Percentiles rank a stretch among this genome's conserved stretches.
phyloP scores from a whole-genome alignment of 139 green algal species.

The Diplosphaera chodatii region DNA sequence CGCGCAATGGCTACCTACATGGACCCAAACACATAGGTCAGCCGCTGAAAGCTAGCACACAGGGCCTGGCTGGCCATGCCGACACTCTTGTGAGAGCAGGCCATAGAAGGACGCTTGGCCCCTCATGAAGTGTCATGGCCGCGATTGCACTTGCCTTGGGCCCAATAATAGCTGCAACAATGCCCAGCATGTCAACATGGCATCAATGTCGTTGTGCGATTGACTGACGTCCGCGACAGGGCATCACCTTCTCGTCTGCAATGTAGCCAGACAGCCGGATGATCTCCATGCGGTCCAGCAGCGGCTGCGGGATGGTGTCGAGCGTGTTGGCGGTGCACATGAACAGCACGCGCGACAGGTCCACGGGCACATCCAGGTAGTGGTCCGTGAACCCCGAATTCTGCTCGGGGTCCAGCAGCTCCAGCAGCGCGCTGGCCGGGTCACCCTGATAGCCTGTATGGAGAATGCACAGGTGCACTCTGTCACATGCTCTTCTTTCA shows the following conservation, averaged over 20 bases:
- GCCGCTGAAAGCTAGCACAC: no score
- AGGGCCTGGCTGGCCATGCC: no score
- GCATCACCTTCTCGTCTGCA: conserved; percentile 76
- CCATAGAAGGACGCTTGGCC: no score
- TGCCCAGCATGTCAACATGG: no score
- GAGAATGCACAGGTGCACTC: neutral
- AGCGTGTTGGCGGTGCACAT: conserved; percentile 95
- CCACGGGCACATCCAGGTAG: conserved; percentile 94
- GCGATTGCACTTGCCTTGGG: no score
- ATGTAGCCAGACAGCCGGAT: conserved; percentile 85
- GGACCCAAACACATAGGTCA: no score
- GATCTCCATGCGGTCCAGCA: conserved; percentile 96
- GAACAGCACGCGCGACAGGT: conserved; percentile 93
- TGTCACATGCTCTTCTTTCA: no score
- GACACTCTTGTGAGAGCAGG: no score
- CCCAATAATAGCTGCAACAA: no score
- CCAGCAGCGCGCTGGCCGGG: conserved; percentile 88
- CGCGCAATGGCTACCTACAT: conserved; percentile 71
- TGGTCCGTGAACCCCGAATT: conserved; percentile 92
- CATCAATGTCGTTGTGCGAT: no score
- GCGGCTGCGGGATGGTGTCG: conserved; percentile 90
- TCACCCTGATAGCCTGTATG: conserved; percentile 60
- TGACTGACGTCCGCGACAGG: no score
- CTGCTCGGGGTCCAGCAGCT: conserved; percentile 98
- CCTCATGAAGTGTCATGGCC: no score